Conservation (phyloP, 805 yeast genomes). For the Metschnikowia drakensbergensis region DNA sequence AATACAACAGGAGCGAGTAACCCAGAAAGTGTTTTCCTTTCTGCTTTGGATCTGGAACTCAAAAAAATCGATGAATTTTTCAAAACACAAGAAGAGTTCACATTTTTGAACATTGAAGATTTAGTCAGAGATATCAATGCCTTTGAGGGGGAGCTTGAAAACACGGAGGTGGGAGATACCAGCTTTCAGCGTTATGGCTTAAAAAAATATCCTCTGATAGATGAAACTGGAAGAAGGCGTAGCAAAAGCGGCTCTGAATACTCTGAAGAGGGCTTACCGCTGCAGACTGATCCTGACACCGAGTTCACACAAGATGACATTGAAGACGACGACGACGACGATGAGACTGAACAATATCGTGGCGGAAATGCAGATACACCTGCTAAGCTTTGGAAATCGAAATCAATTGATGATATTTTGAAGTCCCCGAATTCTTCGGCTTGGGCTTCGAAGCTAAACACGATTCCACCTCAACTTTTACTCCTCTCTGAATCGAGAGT, state of each 20-base stretch:
- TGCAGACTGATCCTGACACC: constrained; percentile 33
- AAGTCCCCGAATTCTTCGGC: constrained; percentile 34
- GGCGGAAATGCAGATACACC: constrained; percentile 6
- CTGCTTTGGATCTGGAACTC: constrained; percentile 76
- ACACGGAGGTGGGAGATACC: constrained; percentile 8
- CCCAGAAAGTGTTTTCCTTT: constrained; percentile 56
- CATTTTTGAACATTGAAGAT: constrained; percentile 50
- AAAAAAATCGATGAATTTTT: constrained; percentile 74
- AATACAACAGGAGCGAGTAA: constrained; percentile 25
- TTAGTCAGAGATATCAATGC: constrained; percentile 60
- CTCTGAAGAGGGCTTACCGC: constrained; percentile 17
- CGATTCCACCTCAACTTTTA: constrained; percentile 18
- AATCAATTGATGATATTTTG: constrained; percentile 34
- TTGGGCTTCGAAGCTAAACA: constrained; percentile 9
- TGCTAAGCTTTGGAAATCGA: constrained; percentile 13
- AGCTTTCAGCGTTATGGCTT: constrained; percentile 9
- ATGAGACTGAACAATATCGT: constrained; percentile 9
- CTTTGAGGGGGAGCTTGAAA: constrained; percentile 43
- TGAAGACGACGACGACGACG: constrained; percentile 12
- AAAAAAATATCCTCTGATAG: constrained; percentile 7
- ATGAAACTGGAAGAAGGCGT: constrained; percentile 5
- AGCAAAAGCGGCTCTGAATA: constrained; percentile 17
- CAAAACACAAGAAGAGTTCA: constrained; percentile 57
- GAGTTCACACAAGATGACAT: constrained; percentile 28
- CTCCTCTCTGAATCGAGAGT: constrained; percentile 45